These are phyloP conservation scores for Penicillium sp. DNA, from an alignment of 2,329 filamentous ascomycete species.

Conservation along the genomic window DNA sequence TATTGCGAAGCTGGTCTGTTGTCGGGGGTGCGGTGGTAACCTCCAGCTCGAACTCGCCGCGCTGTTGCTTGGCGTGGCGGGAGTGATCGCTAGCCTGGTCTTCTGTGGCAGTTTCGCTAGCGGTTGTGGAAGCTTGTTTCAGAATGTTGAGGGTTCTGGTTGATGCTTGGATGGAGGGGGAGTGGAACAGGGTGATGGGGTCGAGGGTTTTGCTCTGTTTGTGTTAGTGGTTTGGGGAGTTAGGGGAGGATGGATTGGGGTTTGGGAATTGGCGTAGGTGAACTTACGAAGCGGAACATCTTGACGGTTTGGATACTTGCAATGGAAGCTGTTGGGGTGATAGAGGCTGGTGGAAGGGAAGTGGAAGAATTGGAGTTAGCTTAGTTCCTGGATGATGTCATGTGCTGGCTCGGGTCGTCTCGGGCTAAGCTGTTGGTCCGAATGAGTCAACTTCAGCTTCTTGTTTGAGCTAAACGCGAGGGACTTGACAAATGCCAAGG, in stretches of 20 bases:
- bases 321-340: neutral
- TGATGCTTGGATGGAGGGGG: slow-evolving; percentile 69
- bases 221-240: neutral
- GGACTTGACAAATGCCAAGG: neutral
- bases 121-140: slow-evolving; percentile 73
- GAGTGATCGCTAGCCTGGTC: slow-evolving; percentile 70
- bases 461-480: too few relatives aligned
- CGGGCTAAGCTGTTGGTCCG: neutral
- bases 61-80: slow-evolving; percentile 57
- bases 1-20: slow-evolving; percentile 74
- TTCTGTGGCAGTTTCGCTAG: slow-evolving; percentile 64
- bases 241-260: neutral
- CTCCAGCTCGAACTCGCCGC: slow-evolving; percentile 78
- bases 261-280: neutral
- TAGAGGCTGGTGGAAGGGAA: neutral
- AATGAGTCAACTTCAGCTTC: neutral
- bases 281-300: slow-evolving; percentile 29
- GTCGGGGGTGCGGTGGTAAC: slow-evolving; percentile 80
- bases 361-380: neutral
- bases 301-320: slow-evolving; percentile 7
- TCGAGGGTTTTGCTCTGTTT: slow-evolving; percentile 73
- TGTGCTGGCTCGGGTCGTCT: slow-evolving; percentile 4
- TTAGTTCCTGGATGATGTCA: slow-evolving; percentile 12
- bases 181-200: slow-evolving; percentile 95
- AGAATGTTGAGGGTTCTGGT: slow-evolving; percentile 70